Base-by-base conservation (phyloP, 2,329 filamentous ascomycete species). In the Colletotrichum sidae region DNA sequence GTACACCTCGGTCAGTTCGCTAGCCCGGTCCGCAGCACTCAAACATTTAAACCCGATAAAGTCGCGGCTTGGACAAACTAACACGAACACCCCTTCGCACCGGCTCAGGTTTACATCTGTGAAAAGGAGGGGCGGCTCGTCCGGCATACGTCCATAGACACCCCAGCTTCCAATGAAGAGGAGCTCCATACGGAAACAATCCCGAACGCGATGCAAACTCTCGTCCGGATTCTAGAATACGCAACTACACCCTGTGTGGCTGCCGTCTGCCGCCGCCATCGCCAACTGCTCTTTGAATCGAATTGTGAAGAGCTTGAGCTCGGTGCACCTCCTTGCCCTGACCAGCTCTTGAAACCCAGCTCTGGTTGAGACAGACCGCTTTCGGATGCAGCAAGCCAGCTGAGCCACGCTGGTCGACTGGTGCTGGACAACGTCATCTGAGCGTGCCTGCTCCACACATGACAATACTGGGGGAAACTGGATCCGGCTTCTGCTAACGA, bases 301-400 rank as follows among this genome's bases (percentile, higher is more conserved):
- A 35, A 34, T 38, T 34, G 38, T 47, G 37, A 15, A 50, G 50
- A 57, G 50, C n/a, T n/a, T 9, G 15, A 42, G 52, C 52, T 54
- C 42, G 15, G 47, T 60, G 60, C 60, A 7, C 39, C 38, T 37
- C n/a, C 25, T 15, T 60, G 55, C 55, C 54, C 39, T 47, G 46
- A 33, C 64, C 15, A 65, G 50, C 54, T 55, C 55, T 60, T 65
- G 60, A 64, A 64, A 67, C 60, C 64, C 55, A 35, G 33, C 49
- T 45, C 37, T 45, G 44, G 50, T 65, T 45, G 54, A 67, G 13
- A 55, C 44, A 58, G 45, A 15, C 55, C n/a, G 39, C 44, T 50
- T 45, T 62, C 60, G 47, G 17, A 42, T 38, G 55, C 50, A 46
- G 52, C 46, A 67, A 39, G 64, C 63, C 44, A 41, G 64, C 53